Conservation (phyloP, 306 rosid genomes). For the Quercus berberidifolia region DNA sequence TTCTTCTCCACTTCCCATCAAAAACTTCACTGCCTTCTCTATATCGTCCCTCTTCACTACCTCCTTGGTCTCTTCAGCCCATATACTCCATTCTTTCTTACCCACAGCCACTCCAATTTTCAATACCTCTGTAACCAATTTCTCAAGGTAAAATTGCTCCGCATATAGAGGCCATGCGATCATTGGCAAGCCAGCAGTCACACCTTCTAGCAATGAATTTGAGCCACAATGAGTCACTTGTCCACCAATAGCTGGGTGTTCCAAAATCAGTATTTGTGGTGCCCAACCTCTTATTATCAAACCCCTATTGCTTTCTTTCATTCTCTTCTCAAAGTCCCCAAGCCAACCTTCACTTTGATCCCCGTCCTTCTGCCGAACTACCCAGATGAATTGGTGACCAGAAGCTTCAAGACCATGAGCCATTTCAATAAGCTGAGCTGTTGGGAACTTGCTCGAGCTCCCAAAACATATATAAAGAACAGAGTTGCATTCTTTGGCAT, state of each 20-base stretch:
- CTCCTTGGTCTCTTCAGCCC: not conserved
- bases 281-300: not conserved
- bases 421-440: slow-evolving; percentile 3
- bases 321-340: not conserved
- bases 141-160: not conserved
- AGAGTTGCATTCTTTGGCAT: slow-evolving; percentile 16
- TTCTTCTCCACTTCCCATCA: not conserved
- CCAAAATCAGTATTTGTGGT: not conserved
- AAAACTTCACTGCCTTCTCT: not conserved
- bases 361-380: not conserved
- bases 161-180: not conserved
- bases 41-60: not conserved
- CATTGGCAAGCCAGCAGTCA: not conserved
- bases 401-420: slow-evolving; percentile 4
- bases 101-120: not conserved
- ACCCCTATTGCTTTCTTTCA: not conserved
- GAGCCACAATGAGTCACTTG: not conserved
- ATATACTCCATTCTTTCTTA: not conserved
- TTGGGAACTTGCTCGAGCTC: slow-evolving; percentile 11
- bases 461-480: slow-evolving; percentile 11
- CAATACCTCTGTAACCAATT: not conserved
- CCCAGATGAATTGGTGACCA: slow-evolving; percentile 9
- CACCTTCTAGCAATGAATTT: not conserved
- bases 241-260: not conserved
- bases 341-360: not conserved